Evolutionary conservation across 2,329 filamentous ascomycete genomes (phyloP), one percentile per base, ranked within the genome.

Genomic region (Xylariaceae sp.): DNA sequence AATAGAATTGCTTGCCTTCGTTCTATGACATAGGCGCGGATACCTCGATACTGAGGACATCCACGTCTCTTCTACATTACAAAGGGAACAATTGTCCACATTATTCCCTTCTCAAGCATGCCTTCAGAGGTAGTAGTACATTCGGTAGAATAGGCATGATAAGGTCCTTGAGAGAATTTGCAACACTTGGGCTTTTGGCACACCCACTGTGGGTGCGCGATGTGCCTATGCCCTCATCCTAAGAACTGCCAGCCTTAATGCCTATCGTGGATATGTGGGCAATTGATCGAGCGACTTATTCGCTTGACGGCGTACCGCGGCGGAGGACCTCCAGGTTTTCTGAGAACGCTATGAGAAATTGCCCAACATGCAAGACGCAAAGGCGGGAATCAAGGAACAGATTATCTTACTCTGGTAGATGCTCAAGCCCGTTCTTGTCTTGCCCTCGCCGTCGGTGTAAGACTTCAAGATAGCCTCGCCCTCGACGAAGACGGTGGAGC

Each of bases 401-500:
- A 6, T 29, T 34, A 3, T 49, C 88, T 67, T 84, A 95, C 92
- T 86, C 75, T 96, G 90, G 49, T 87, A 72, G 65, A 97, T 77
- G 72, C 77, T 91, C 67, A 96, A 70, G 48, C 74, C 68, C 52
- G 72, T 81, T 62, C 77, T 78, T 64, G 75, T 81, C 72, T 86
- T 86, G 70, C 89, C 89, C 46, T 94, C 87, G 54, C 76, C 70
- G 63, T 87, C 85, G 62, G 87, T 80, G 69, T 83, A 92, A 44
- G 72, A 76, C 63, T 74, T 78, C 74, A 92, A 84, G 62, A 74
- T 75, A 58, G 86, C 87, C 58, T 96, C 89, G 44, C 88, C 91
- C 71, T 97, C 92, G 48, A 97, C 76, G 67, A 83, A 90, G 59
- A 99, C 79, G 49, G 90, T 76, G 11, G 89, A 80, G 57, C 91